Conservation (phyloP, 2,329 filamentous ascomycete species). For the Clonostachys byssicola region DNA sequence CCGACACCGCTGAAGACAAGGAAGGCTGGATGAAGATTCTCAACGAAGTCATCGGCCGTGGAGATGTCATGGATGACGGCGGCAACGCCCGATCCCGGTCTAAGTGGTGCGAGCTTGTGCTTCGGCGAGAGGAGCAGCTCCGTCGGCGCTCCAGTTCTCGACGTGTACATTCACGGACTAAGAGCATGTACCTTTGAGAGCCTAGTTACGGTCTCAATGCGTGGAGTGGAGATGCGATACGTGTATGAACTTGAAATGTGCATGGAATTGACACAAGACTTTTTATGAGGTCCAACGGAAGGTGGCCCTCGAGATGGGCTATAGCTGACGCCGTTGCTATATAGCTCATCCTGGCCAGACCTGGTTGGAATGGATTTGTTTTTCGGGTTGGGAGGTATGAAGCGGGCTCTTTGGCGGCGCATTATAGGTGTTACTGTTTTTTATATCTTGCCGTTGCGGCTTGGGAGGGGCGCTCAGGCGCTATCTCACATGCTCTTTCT, state of each 20-base stretch:
- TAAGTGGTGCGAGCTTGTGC: conserved; percentile 65
- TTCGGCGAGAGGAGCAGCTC: conserved; percentile 59
- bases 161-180: conserved; percentile 50
- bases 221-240: conserved; percentile 1
- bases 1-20: conserved; percentile 82
- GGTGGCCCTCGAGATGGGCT: no score
- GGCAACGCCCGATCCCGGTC: conserved; percentile 37
- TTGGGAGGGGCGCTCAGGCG: no score
- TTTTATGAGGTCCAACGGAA: no score
- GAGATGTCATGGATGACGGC: conserved; percentile 41
- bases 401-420: no score
- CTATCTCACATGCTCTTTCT: no score
- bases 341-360: no score
- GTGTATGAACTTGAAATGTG: conserved; percentile 1
- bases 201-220: conserved; percentile 1
- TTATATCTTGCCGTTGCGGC: no score
- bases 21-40: conserved; percentile 93
- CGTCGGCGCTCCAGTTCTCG: conserved; percentile 48
- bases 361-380: no score
- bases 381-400: no score
- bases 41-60: conserved; percentile 61
- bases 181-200: conserved; percentile 49
- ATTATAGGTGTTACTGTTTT: no score
- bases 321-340: no score
- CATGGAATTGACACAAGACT: no score